Conservation (phyloP, 352 stramenopile species). For the Globisporangium cylindrosporum region DNA sequence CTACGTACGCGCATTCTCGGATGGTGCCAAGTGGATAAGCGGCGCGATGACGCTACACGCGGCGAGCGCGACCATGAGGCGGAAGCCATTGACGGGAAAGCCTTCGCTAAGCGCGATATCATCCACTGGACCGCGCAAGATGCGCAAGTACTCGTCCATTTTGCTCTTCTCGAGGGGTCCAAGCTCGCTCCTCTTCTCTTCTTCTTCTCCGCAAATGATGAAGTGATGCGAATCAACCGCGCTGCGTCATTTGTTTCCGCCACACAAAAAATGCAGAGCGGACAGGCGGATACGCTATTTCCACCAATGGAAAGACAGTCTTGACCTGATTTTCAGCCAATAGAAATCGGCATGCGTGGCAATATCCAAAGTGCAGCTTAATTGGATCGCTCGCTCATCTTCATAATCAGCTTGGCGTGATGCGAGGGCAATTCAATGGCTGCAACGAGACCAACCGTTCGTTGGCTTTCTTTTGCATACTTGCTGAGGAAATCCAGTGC, state of each 20-base stretch:
- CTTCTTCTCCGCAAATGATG: constrained; percentile 8
- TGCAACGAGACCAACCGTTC: neutral
- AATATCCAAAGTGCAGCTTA: neutral
- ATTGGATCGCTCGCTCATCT: neutral
- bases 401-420: neutral
- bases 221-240: constrained; percentile 26
- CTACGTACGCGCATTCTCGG: constrained; percentile 58
- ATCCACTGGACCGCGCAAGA: constrained; percentile 63
- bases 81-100: constrained; percentile 76
- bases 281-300: neutral
- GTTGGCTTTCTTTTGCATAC: neutral
- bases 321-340: constrained; percentile 19
- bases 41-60: constrained; percentile 67
- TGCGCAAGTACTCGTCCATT: constrained; percentile 58
- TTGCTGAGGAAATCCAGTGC: neutral
- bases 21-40: constrained; percentile 52
- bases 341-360: neutral
- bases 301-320: constrained; percentile 35
- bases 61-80: constrained; percentile 69
- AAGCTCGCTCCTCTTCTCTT: constrained; percentile 3
- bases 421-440: neutral
- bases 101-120: constrained; percentile 59
- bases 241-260: constrained; percentile 13
- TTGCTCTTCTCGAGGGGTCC: neutral
- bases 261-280: constrained; percentile 10